Evolutionary conservation across 352 stramenopile species (phyloP).

Genomic region (Achlya hypogyna): DNA sequence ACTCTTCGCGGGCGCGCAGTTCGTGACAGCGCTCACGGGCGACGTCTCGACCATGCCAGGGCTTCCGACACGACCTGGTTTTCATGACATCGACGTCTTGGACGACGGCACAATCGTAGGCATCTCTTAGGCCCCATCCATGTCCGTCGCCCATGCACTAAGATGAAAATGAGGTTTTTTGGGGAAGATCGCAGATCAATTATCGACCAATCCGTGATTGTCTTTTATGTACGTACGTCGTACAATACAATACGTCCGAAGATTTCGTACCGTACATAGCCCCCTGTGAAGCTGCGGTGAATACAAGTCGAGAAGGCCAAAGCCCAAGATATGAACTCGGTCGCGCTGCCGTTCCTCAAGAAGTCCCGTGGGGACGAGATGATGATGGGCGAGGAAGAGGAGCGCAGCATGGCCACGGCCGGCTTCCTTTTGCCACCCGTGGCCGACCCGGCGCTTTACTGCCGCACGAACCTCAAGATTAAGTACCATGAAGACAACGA

Average conservation of each 20-base stretch:
- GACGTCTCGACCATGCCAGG: constrained; percentile 99
- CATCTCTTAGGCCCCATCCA: constrained; percentile 93
- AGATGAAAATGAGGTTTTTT: too few relatives aligned
- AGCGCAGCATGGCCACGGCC: constrained; percentile 26
- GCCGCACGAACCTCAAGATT: constrained; percentile 93
- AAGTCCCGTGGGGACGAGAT: constrained; percentile 12
- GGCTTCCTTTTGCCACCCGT: constrained; percentile 69
- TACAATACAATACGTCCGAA: constrained; percentile 8
- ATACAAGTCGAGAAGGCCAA: neutral
- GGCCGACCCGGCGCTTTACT: constrained; percentile 91
- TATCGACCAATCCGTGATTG: too few relatives aligned
- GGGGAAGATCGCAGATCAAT: too few relatives aligned
- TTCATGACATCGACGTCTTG: constrained; percentile 98
- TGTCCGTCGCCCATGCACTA: too few relatives aligned
- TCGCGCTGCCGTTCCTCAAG: constrained; percentile 17
- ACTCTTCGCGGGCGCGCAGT: constrained; percentile 92
- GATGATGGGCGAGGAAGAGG: constrained; percentile 14
- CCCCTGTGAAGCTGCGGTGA: constrained; percentile 15
- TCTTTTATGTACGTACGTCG: constrained; percentile 9
- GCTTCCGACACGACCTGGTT: constrained; percentile 93
- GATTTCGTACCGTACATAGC: constrained; percentile 12
- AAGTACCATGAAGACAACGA: constrained; percentile 94
- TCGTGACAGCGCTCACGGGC: constrained; percentile 90
- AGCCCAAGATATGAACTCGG: constrained; percentile 5
- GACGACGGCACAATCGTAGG: constrained; percentile 94